These are phyloP conservation scores for Sugiyamaella chiloensis DNA, from an alignment of 805 yeast genomes.

Conservation along the genomic window DNA sequence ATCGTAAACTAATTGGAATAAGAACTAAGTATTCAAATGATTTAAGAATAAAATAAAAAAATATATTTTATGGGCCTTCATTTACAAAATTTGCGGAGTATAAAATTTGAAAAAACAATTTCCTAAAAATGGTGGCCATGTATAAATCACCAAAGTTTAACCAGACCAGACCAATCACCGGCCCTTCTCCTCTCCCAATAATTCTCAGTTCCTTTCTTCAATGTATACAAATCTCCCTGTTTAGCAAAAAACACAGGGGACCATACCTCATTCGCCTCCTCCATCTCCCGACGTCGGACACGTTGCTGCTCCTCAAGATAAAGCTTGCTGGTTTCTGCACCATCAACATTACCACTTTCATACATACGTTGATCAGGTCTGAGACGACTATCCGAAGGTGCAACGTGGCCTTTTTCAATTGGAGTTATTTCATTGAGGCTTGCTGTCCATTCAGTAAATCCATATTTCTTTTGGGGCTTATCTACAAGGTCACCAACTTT, in stretches of 20 bases:
- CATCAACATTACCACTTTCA: slow-evolving; percentile 63
- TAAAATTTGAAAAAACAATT: no score
- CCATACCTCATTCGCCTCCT: slow-evolving; percentile 45
- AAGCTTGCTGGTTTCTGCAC: slow-evolving; percentile 69
- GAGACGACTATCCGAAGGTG: slow-evolving; percentile 86
- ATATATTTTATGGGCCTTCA: no score
- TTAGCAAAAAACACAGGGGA: slow-evolving; percentile 61
- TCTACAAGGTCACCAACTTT: slow-evolving; percentile 60
- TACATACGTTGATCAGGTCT: slow-evolving; percentile 82
- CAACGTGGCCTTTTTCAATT: slow-evolving; percentile 59
- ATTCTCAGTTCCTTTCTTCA: slow-evolving; percentile 49
- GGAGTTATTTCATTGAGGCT: slow-evolving; percentile 73
- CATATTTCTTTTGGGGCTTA: slow-evolving; percentile 63
- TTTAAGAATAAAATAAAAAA: no score
- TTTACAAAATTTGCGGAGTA: no score
- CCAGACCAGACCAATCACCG: slow-evolving; percentile 27
- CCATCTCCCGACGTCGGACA: slow-evolving; percentile 59
- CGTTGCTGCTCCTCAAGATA: slow-evolving; percentile 79
- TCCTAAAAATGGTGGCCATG: no score
- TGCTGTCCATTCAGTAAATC: slow-evolving; percentile 81
- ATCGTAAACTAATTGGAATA: no score
- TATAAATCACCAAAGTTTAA: slow-evolving; percentile 9
- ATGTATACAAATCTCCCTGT: slow-evolving; percentile 45
- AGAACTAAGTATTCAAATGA: no score
- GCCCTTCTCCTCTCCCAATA: slow-evolving; percentile 78